Conservation (phyloP, 2,329 filamentous ascomycete species). For the Knufia petricola region DNA sequence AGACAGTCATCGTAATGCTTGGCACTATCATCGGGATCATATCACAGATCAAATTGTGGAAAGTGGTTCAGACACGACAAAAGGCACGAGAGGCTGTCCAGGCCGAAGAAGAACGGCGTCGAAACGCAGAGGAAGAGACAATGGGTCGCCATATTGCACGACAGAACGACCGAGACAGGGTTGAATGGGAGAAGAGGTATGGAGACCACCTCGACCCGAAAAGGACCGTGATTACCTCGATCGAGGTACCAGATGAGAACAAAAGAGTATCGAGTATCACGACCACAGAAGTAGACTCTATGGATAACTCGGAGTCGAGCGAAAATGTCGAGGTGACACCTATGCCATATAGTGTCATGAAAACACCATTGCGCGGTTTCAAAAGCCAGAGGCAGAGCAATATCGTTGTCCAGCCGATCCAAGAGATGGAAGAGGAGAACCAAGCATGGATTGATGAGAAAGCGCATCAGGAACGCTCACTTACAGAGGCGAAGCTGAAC, state of each 20-base stretch:
- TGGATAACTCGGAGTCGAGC: constrained; percentile 3
- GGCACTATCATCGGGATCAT: constrained; percentile 66
- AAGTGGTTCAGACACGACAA: constrained; percentile 53
- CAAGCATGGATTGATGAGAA: neutral
- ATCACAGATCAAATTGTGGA: constrained; percentile 81
- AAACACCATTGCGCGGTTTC: constrained; percentile 9
- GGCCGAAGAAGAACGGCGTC: constrained; percentile 45
- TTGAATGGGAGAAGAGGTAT: constrained; percentile 68
- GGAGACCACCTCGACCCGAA: constrained; percentile 46
- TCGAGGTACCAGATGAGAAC: constrained; percentile 32
- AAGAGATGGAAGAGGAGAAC: constrained; percentile 18
- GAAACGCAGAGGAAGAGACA: constrained; percentile 57
- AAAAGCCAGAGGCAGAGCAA: constrained; percentile 18
- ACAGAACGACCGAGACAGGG: constrained; percentile 35
- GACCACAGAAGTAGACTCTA: constrained; percentile 10
- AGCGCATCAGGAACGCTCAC: neutral
- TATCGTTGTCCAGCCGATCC: constrained; percentile 19
- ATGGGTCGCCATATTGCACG: constrained; percentile 52
- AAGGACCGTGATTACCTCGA: constrained; percentile 42
- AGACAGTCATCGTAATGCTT: constrained; percentile 68
- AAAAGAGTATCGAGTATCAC: constrained; percentile 24
- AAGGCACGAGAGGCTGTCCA: constrained; percentile 38
- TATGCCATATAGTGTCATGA: constrained; percentile 5
- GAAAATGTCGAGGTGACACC: constrained; percentile 18
- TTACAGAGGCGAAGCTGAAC: neutral